These are phyloP conservation scores for Citrus unshiu DNA, from an alignment of 345 rosid genomes.

Conservation along the genomic window DNA sequence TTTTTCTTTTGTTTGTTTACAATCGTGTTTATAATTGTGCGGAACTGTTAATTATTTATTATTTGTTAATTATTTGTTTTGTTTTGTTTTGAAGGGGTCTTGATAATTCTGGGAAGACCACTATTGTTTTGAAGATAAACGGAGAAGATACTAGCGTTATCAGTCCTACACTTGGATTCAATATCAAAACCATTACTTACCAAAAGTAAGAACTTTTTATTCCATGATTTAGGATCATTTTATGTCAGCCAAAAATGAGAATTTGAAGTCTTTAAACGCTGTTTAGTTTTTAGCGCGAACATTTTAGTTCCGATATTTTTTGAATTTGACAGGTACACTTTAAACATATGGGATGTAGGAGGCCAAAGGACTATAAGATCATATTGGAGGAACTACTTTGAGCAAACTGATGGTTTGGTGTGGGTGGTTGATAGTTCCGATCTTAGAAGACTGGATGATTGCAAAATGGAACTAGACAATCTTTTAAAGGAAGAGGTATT, in stretches of 20 bases:
- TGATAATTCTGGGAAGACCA: constrained; percentile 94
- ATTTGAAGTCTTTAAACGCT: neutral
- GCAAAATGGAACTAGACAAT: constrained; percentile 87
- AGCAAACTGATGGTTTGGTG: constrained; percentile 94
- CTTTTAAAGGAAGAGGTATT: constrained; percentile 94
- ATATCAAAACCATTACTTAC: constrained; percentile 73
- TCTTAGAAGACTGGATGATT: constrained; percentile 87
- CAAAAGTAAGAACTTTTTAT: constrained; percentile 44
- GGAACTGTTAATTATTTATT: too few relatives aligned
- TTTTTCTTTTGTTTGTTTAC: neutral
- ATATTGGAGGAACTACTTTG: constrained; percentile 96
- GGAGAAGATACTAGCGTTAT: constrained; percentile 91
- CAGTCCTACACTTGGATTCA: constrained; percentile 94
- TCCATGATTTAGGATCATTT: neutral
- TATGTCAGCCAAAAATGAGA: neutral
- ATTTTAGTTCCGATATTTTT: neutral
- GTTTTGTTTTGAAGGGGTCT: constrained; percentile 51
- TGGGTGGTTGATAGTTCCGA: constrained; percentile 98
- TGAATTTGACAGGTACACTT: constrained; percentile 53
- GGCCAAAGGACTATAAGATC: constrained; percentile 94
- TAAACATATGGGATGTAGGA: constrained; percentile 94
- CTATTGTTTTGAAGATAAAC: constrained; percentile 85
- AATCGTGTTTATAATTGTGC: too few relatives aligned
- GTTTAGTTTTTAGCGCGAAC: neutral
- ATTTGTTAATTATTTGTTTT: too few relatives aligned